phyloP scores from a whole-genome alignment of 352 stramenopile genomes.

The Aphanomyces stellatus region DNA sequence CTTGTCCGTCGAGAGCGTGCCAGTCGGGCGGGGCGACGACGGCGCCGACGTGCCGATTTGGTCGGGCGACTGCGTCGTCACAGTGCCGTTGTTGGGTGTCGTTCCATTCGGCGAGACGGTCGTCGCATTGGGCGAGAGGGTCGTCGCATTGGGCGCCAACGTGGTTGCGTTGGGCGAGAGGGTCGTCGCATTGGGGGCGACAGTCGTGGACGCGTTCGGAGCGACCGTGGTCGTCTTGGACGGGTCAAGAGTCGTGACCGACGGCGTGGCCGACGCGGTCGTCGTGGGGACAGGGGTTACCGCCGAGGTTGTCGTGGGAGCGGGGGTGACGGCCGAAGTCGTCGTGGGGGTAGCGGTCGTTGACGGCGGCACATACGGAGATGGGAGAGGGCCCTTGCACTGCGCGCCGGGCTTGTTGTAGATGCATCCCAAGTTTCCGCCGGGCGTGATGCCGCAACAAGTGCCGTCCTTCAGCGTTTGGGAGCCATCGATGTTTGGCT shows the following conservation, averaged over 20 bases:
- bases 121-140: not conserved
- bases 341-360: not conserved
- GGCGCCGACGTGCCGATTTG: not conserved
- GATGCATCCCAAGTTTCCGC: conserved; percentile 9
- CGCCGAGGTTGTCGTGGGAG: not conserved
- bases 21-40: not conserved
- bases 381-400: conserved; percentile 6
- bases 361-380: not conserved
- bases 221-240: conserved; percentile 2
- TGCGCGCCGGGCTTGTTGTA: not conserved
- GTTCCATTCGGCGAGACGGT: not conserved
- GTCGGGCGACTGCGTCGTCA: conserved; percentile 1
- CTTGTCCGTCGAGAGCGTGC: not conserved
- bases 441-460: conserved; percentile 11
- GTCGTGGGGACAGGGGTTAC: not conserved
- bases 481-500: conserved; percentile 9
- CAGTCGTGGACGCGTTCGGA: not conserved
- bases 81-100: too few species aligned
- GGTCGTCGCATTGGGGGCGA: not conserved
- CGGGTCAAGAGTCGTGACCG: not conserved
- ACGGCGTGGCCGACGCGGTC: not conserved
- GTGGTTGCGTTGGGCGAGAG: not conserved
- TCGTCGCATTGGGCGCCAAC: not conserved
- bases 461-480: not conserved
- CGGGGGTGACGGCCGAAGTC: not conserved